Base-by-base conservation (phyloP, 2,329 filamentous ascomycete genomes). In the Trichoderma sp. region DNA sequence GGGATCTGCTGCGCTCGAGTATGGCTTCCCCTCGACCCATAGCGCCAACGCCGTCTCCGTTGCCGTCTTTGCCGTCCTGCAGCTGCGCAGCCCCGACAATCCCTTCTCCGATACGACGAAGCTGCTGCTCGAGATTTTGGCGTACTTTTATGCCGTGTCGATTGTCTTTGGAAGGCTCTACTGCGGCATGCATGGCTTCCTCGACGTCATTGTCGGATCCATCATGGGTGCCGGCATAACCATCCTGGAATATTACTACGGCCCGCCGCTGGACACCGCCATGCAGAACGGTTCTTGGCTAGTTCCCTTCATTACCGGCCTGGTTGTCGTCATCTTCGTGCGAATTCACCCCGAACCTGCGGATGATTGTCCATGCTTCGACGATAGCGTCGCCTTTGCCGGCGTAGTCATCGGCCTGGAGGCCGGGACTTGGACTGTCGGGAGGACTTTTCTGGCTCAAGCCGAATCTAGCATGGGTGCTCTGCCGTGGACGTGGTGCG, bases 141-240 rank as follows among this genome's bases (percentile, higher is more conserved):
- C 90, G 47, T 96, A 95, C 76, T 89, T 92, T 71, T 99, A 98
- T 74, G 92, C 91, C 41, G 79, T 87, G 14, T 97, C 94, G 28
- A 98, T 99, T 73, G 85, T 97, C 47, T 81, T 98, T 68, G 95
- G 95, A 6, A 88, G 95, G 21, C 82, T 99, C 43, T 98, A 99
- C 80, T 99, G 95, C 74, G 95, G 95, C 67, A 99, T 99, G 95
- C 95, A 99, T 78, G 95, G 95, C 12, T 97, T 98, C 78, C 82
- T 95, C 50, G 95, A 99, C 76, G 93, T 98, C 26, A 78, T 95
- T 15, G 77, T 95, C 64, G 95, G 95, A 7, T 92, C 90, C 63
- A 71, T 88, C 15, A 83, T 97, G 64, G 95, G 95, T 39, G 89
- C 88, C 12, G 77, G 84, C 59, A 85, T 89, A 68, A 83, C 83